Evolutionary conservation across 2,329 filamentous ascomycete genomes (phyloP).

Genomic region (Hirsutella thompsonii): DNA sequence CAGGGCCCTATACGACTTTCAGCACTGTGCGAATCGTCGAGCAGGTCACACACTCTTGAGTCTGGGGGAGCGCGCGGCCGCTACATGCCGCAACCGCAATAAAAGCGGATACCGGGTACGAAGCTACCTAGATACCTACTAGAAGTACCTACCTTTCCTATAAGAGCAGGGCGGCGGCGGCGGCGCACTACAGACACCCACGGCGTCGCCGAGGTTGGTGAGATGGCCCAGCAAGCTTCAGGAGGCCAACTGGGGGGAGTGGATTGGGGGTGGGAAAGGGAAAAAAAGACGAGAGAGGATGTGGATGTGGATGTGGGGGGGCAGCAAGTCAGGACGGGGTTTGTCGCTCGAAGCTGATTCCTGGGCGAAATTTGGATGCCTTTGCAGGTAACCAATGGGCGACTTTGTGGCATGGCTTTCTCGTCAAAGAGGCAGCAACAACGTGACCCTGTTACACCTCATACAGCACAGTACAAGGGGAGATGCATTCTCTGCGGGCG

Average conservation of each 20-base stretch:
- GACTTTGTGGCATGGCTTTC: conserved; percentile 1
- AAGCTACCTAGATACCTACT: no score
- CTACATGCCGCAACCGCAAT: no score
- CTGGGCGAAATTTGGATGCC: conserved; percentile 2
- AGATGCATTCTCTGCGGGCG: no score
- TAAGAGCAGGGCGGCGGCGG: no score
- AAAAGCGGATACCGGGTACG: no score
- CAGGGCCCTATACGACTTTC: no score
- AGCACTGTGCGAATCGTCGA: no score
- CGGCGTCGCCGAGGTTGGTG: conserved; percentile 1
- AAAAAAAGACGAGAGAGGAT: not conserved
- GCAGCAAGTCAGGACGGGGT: not conserved
- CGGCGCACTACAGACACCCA: not conserved
- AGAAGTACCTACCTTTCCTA: no score
- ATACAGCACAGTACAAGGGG: no score
- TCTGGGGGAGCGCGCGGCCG: no score
- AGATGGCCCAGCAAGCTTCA: conserved; percentile 3
- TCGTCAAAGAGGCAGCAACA: conserved; percentile 1
- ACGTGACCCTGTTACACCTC: not conserved
- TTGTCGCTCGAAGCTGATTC: conserved; percentile 2
- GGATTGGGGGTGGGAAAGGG: conserved; percentile 1
- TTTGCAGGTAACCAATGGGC: not conserved
- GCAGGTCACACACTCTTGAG: no score
- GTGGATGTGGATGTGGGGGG: not conserved
- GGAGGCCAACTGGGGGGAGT: conserved; percentile 1